Percentiles rank a stretch among this genome's conserved stretches.
Conservation (phyloP, 2,329 filamentous ascomycete genomes). For the Trichoderma aggressivum region DNA sequence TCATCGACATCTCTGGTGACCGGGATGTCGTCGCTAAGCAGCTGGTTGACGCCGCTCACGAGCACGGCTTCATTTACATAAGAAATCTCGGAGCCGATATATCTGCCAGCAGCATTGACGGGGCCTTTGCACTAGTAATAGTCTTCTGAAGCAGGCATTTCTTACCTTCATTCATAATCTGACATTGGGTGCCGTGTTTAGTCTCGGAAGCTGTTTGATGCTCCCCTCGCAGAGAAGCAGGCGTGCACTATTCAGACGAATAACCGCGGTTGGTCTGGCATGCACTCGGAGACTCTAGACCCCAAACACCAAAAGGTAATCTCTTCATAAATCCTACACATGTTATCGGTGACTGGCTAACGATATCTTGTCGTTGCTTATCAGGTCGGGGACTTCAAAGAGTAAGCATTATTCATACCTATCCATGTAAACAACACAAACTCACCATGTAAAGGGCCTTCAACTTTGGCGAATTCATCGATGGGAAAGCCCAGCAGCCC, state of each 20-base stretch:
- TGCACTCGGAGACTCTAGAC: constrained; percentile 86
- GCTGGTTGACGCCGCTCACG: constrained; percentile 74
- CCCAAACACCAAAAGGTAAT: constrained; percentile 72
- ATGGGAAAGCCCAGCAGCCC: constrained; percentile 70
- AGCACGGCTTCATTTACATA: constrained; percentile 88
- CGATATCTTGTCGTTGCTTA: not conserved
- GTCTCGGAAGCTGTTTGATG: constrained; percentile 70
- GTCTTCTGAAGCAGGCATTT: not conserved
- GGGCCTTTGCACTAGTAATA: constrained; percentile 69
- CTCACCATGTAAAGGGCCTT: constrained; percentile 61
- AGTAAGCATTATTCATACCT: constrained; percentile 50
- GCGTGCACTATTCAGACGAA: constrained; percentile 71
- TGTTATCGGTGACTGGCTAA: not conserved
- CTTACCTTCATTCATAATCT: not conserved
- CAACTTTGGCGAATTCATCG: constrained; percentile 78
- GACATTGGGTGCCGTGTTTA: not conserved
- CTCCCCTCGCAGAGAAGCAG: constrained; percentile 68
- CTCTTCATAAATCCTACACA: not conserved
- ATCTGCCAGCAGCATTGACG: constrained; percentile 59
- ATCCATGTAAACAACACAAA: not conserved
- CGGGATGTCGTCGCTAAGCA: constrained; percentile 57
- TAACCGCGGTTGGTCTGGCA: constrained; percentile 85
- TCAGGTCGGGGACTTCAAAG: constrained; percentile 81
- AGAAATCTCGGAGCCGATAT: constrained; percentile 71
- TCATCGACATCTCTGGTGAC: constrained; percentile 72